Base-by-base conservation (phyloP, 441 rosid species). In the Raphanus hybrid region DNA sequence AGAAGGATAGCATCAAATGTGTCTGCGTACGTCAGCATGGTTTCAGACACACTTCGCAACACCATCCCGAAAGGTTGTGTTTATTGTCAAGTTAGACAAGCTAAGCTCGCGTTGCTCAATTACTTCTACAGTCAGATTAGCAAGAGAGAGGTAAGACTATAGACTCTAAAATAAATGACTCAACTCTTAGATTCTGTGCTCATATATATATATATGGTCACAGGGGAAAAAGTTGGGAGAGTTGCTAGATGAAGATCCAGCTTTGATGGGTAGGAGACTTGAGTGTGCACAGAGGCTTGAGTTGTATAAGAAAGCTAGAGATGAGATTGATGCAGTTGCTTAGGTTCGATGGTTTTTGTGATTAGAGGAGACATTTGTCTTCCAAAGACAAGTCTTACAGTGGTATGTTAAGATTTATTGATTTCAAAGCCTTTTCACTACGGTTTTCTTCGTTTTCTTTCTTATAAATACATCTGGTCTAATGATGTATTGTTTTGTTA, bases 201-300 rank as follows among this genome's bases (percentile, higher is more conserved):
- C 58, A 8, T 34, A 6, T 48, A 12, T 48, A 12, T 48, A 50
- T n/a, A 14, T 52, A 11, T 50, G 64, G 57, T 59, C 16, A 12
- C 72, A 94, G 98, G 90, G 77, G 8, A 90, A 90, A 81, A 92
- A 94, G 78, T 88, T 94, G 60, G 86, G 81, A 11, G 82, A 77
- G 66, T 73, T 94, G 83, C 85, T 94, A 62, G 97, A 92, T 57
- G 98, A 94, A 81, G 97, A 94, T 81, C 97, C 98, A 6, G 86
- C 98, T 3, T 79, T 92, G 86, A 94, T 92, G 97, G 98, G 85
- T 64, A 87, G 90, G 83, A 91, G 98, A 83, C 83, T 69, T 26
- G 88, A 94, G 73, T 86, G 92, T 54, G 92, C 89, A 0, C 87
- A 92, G 82, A 90, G 98, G 88, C 97, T 94, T 7, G 97, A 94